phyloP scores from a whole-genome alignment of 2,329 filamentous ascomycete species.

The Fonsecaea pedrosoi region DNA sequence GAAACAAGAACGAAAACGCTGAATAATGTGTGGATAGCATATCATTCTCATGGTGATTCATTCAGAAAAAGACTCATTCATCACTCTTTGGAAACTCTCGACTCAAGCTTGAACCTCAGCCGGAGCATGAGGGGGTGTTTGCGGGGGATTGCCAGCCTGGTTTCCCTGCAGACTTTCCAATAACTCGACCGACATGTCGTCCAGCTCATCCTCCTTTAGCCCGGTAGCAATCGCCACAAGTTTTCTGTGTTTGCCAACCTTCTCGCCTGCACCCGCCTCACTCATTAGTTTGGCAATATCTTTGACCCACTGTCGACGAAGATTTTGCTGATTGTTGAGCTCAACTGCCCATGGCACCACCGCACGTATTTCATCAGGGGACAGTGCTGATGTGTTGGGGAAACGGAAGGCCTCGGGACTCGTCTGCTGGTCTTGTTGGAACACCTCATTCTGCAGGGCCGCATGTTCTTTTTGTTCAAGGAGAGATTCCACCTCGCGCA shows the following conservation, averaged over 20 bases:
- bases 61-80: background rate
- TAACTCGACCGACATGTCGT: constrained; percentile 55
- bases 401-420: constrained; percentile 41
- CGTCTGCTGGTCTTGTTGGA: constrained; percentile 40
- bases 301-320: constrained; percentile 35
- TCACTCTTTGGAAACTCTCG: background rate
- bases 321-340: constrained; percentile 51
- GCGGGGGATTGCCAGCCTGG: constrained; percentile 19
- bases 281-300: constrained; percentile 39
- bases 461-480: constrained; percentile 53
- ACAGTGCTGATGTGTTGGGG: constrained; percentile 37
- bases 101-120: constrained; percentile 4
- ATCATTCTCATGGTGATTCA: background rate
- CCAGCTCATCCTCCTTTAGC: constrained; percentile 55
- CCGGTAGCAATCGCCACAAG: constrained; percentile 56
- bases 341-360: constrained; percentile 48
- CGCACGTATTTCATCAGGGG: constrained; percentile 44
- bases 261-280: constrained; percentile 54
- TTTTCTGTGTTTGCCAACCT: constrained; percentile 55
- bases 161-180: constrained; percentile 51
- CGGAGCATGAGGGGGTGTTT: constrained; percentile 30
- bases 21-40: background rate
- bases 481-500: constrained; percentile 49
- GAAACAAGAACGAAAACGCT: background rate
- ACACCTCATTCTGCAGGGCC: constrained; percentile 44